These are phyloP conservation scores for Nannochloris sp. DNA, from an alignment of 139 green algal species.

Conservation along the genomic window DNA sequence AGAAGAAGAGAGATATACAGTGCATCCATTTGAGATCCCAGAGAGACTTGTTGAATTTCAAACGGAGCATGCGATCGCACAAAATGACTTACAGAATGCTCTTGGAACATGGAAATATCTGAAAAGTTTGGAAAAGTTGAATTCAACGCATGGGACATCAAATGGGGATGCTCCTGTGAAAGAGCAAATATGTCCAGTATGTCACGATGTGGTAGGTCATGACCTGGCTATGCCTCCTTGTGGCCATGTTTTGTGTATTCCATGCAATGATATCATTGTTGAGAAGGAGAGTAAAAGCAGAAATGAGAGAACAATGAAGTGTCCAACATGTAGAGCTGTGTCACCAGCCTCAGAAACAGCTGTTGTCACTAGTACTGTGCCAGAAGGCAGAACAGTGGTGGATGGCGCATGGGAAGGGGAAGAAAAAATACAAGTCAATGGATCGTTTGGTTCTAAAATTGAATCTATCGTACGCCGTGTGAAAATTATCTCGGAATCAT, in stretches of 20 bases:
- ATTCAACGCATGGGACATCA: neutral
- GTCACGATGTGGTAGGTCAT: constrained; percentile 41
- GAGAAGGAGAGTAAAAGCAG: constrained; percentile 9
- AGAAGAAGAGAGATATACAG: constrained; percentile 2
- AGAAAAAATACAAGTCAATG: constrained; percentile 31
- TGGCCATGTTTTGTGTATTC: constrained; percentile 56
- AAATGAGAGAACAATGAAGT: constrained; percentile 31
- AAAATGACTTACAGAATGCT: constrained; percentile 42
- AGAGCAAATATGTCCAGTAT: constrained; percentile 51
- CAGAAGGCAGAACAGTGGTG: neutral
- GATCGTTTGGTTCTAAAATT: constrained; percentile 73
- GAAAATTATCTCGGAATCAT: constrained; percentile 28
- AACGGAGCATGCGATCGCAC: constrained; percentile 41
- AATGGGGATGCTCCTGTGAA: neutral
- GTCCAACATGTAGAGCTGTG: constrained; percentile 57
- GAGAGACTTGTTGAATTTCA: constrained; percentile 39
- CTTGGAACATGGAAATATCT: constrained; percentile 74
- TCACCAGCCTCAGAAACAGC: constrained; percentile 43
- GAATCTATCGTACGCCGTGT: constrained; percentile 69
- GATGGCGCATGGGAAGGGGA: neutral
- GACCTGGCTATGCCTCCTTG: constrained; percentile 58
- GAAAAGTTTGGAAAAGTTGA: constrained; percentile 18
- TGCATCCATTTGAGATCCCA: constrained; percentile 1
- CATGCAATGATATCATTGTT: constrained; percentile 48
- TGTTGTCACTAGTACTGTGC: neutral